Evolutionary conservation across 352 stramenopile genomes (phyloP), one percentile per base, ranked within the genome.

Genomic region (Pythium chondricola): DNA sequence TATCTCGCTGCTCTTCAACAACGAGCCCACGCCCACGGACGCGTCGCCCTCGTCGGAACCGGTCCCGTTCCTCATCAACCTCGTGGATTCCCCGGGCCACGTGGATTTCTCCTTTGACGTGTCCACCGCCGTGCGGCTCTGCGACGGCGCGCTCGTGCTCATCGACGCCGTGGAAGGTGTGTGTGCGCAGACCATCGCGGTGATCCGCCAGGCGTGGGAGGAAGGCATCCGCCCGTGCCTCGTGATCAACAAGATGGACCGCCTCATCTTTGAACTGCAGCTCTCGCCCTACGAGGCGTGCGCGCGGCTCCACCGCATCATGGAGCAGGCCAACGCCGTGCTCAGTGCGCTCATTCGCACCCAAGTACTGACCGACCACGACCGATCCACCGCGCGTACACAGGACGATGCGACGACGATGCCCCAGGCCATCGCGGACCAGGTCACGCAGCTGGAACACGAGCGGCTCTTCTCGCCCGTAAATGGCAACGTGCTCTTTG

Each of bases 241-340:
- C 21, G 87, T 99, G 16, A 85, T 99, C 52, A 99, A 98, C 67
- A 99, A 99, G 66, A 85, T 99, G 49, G 96, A 99, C 68, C 81
- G 96, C 10, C 67, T 98, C 24, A 95, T 96, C 62, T 86, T 88
- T 14, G 90, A 98, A 65, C 67, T 98, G 22, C 86, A 95, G 47
- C 83, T 98, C 36, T 92, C 83, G 30, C 71, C 87, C 2, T 73
- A 71, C 18, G 94, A 98, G 55, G 89, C 92, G 6, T 98, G 97
- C 74, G 72, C 97, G 43, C 74, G 93, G 46, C 80, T 98, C 20
- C 83, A 92, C 56, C 83, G 83, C 14, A 91, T 98, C 37, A 59
- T 98, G 38, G 93, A 98, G 61, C 90, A 92, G 40, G 81, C 79
- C 11, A 93, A 93, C 56, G 85, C 81, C 6, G 69, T 88, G 25